Conservation (phyloP, 495 filamentous ascomycete species). For the Physcia stellaris region DNA sequence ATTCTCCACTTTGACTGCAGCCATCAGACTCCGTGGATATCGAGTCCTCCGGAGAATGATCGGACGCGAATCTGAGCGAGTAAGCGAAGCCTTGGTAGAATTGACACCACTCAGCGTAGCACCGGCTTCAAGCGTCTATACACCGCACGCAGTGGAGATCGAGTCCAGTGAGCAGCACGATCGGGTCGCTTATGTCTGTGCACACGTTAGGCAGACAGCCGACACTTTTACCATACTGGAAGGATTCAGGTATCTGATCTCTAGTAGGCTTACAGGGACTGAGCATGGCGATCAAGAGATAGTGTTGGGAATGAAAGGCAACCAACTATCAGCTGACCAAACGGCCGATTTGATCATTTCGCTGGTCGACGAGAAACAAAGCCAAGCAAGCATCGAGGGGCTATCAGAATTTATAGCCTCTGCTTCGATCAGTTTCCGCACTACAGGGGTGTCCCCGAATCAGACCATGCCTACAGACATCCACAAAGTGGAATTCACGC, state of each 20-base stretch:
- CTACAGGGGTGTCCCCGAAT: neutral
- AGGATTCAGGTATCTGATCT: too few relatives aligned
- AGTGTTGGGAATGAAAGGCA: neutral
- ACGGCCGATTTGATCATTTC: neutral
- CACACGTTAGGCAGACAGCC: constrained; percentile 1
- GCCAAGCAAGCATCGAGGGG: neutral
- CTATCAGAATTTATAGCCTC: neutral
- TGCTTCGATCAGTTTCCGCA: neutral
- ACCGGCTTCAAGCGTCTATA: too few relatives aligned
- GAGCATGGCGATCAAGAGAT: constrained; percentile 2
- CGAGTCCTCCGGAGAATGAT: neutral
- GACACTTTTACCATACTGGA: too few relatives aligned
- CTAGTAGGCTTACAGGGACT: too few relatives aligned
- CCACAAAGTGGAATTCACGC: too few relatives aligned
- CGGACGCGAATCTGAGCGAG: neutral
- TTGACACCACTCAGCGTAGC: too few relatives aligned
- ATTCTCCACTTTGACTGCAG: neutral
- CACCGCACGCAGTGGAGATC: too few relatives aligned
- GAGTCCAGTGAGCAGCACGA: constrained; percentile 1
- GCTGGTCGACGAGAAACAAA: neutral
- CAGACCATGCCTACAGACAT: constrained; percentile 1
- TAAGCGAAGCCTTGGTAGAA: constrained; percentile 1
- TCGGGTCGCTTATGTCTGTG: neutral
- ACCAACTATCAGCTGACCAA: neutral
- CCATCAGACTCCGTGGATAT: neutral